A percentile compares a stretch with the other conserved stretches of the same genome.
Evolutionary conservation across 257 asterid species (phyloP).

Genomic region (Striga asiatica): DNA sequence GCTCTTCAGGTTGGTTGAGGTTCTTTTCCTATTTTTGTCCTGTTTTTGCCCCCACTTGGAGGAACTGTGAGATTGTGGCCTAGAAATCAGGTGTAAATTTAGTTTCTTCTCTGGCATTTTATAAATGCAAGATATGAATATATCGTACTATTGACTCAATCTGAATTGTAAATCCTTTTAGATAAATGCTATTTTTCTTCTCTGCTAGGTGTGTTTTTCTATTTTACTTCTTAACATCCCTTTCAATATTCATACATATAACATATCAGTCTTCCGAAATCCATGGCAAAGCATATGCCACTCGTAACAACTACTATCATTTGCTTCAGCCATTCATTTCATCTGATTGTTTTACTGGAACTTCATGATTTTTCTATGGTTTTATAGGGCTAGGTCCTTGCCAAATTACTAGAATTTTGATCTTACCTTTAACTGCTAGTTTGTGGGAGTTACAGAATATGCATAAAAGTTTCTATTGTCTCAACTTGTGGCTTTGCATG

Average conservation of each 20-base stretch:
- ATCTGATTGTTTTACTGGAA: conserved; percentile 4
- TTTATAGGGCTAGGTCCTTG: not conserved
- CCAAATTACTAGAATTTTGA: conserved; percentile 1
- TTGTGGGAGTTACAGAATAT: not conserved
- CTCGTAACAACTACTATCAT: not conserved
- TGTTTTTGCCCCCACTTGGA: not conserved
- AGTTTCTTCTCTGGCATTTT: conserved; percentile 6
- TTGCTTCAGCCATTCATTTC: not conserved
- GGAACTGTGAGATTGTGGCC: conserved; percentile 6
- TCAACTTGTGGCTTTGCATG: not conserved
- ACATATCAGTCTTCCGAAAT: not conserved
- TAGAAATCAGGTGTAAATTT: not conserved
- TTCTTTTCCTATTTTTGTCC: not conserved
- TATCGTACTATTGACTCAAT: not conserved
- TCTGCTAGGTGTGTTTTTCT: not conserved
- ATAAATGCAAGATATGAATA: not conserved
- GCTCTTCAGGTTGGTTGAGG: conserved; percentile 81
- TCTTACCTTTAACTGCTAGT: conserved; percentile 9
- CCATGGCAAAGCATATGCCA: conserved; percentile 1
- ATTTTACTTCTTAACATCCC: not conserved
- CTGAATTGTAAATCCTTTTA: not conserved
- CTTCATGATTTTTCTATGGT: conserved; percentile 8
- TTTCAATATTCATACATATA: conserved; percentile 6
- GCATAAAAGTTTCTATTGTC: not conserved
- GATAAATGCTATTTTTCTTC: conserved; percentile 2